These are phyloP conservation scores for Scolecobasidium constrictum DNA, from an alignment of 2,329 filamentous ascomycete species.

Conservation along the genomic window DNA sequence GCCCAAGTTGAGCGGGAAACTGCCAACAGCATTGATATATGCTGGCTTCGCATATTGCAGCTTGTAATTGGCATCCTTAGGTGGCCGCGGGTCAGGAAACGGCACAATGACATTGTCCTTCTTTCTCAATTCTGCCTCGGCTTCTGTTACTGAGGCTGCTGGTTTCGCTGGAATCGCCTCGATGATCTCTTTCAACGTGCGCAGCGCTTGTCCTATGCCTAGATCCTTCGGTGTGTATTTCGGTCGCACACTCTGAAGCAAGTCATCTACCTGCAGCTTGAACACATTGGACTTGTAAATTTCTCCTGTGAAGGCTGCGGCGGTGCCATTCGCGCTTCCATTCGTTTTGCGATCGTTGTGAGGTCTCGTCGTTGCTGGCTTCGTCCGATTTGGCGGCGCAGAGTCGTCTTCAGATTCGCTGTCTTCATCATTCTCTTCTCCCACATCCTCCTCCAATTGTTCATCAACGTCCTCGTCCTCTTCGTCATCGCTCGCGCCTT, in stretches of 20 bases:
- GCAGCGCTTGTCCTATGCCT: conserved; percentile 18
- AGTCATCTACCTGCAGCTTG: conserved; percentile 55
- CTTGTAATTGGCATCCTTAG: conserved; percentile 69
- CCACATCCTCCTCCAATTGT: conserved; percentile 13
- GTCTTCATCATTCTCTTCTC: conserved; percentile 10
- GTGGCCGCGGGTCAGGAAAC: conserved; percentile 71
- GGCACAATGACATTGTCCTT: conserved; percentile 62
- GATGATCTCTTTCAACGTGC: conserved; percentile 10
- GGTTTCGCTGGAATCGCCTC: conserved; percentile 10
- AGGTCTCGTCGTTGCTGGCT: background rate
- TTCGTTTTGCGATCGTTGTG: background rate
- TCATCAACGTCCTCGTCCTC: conserved; percentile 14
- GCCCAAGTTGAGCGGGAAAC: conserved; percentile 69
- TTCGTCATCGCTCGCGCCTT: conserved; percentile 10
- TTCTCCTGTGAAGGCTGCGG: conserved; percentile 32
- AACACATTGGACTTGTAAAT: conserved; percentile 58
- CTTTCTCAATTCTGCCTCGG: conserved; percentile 55
- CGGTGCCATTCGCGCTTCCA: conserved; percentile 2
- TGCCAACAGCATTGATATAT: conserved; percentile 79
- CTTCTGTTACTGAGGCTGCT: conserved; percentile 48
- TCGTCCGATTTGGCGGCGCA: conserved; percentile 10
- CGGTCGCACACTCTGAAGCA: conserved; percentile 46
- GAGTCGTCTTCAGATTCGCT: conserved; percentile 1
- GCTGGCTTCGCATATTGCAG: conserved; percentile 65
- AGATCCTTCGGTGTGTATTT: conserved; percentile 47